A percentile compares a stretch with the other conserved stretches of the same genome.
Evolutionary conservation across 2,329 filamentous ascomycete species (phyloP).

Genomic region (Penicillium sp.): DNA sequence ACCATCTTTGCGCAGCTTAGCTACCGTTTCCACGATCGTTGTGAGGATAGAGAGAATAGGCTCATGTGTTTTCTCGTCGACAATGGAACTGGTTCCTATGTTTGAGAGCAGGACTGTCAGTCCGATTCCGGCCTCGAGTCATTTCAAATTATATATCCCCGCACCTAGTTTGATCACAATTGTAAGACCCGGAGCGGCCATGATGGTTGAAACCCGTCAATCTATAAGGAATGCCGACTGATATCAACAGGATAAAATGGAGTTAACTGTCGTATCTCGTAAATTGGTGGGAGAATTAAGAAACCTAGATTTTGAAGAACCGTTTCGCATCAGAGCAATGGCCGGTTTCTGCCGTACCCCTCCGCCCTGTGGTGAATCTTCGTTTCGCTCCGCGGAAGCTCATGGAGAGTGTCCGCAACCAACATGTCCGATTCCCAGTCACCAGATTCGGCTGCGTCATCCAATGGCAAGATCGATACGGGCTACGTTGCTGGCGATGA

Average conservation of each 20-base stretch:
- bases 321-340: slow-evolving; percentile 10
- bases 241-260: background rate
- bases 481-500: slow-evolving; percentile 44
- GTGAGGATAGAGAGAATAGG: slow-evolving; percentile 87
- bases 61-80: slow-evolving; percentile 92
- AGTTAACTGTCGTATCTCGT: background rate
- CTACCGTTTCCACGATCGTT: slow-evolving; percentile 90
- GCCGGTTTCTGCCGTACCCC: slow-evolving; percentile 29
- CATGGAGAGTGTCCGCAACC: slow-evolving; percentile 1
- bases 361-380: slow-evolving; percentile 35
- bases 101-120: slow-evolving; percentile 17
- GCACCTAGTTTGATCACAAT: slow-evolving; percentile 44
- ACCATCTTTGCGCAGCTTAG: slow-evolving; percentile 82
- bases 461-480: slow-evolving; percentile 29
- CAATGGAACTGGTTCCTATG: slow-evolving; percentile 97
- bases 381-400: slow-evolving; percentile 6
- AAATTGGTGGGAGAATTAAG: slow-evolving; percentile 3
- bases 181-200: slow-evolving; percentile 31
- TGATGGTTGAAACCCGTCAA: slow-evolving; percentile 9
- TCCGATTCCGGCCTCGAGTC: slow-evolving; percentile 5
- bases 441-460: slow-evolving; percentile 18
- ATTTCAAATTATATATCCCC: slow-evolving; percentile 23
- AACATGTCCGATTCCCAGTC: slow-evolving; percentile 34
- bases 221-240: background rate
- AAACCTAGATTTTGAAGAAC: slow-evolving; percentile 6